These are phyloP conservation scores for Herpetospermum pedunculosum DNA, from an alignment of 306 rosid genomes.

Conservation along the genomic window DNA sequence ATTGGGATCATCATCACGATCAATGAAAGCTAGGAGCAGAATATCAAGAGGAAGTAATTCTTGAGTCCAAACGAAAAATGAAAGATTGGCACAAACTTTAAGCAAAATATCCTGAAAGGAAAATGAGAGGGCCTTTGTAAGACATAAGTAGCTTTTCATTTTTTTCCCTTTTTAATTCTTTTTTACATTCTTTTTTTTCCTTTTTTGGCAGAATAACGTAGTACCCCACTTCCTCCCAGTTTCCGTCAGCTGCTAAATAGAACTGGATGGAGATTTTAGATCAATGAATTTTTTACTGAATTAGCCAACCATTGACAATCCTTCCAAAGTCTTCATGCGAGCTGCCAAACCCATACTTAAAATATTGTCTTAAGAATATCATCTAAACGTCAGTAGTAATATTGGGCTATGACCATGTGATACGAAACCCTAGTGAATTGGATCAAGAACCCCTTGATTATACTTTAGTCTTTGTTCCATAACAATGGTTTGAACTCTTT, in stretches of 20 bases:
- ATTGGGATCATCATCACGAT: constrained; percentile 98
- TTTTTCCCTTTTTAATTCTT: not conserved
- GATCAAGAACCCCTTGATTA: no score
- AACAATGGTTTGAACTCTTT: no score
- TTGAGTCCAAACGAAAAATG: constrained; percentile 76
- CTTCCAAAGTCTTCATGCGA: not conserved
- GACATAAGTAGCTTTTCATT: not conserved
- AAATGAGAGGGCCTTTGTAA: constrained; percentile 1
- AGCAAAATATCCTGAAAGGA: constrained; percentile 61
- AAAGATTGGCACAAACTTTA: constrained; percentile 77
- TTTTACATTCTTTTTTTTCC: not conserved
- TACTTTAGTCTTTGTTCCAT: no score
- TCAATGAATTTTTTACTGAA: not conserved
- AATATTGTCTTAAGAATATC: not conserved
- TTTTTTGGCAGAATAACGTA: not conserved
- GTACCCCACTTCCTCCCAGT: not conserved
- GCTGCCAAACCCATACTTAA: not conserved
- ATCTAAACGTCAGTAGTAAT: not conserved
- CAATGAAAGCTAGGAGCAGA: constrained; percentile 84
- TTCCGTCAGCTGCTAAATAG: not conserved
- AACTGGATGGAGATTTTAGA: not conserved
- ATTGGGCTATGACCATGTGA: not conserved
- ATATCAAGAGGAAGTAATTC: constrained; percentile 97
- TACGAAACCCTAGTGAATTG: no score
- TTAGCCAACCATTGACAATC: not conserved